A percentile compares a stretch with the other conserved stretches of the same genome.
These are phyloP conservation scores for Monarda citriodora DNA, from an alignment of 305 asterid species.

Conservation along the genomic window DNA sequence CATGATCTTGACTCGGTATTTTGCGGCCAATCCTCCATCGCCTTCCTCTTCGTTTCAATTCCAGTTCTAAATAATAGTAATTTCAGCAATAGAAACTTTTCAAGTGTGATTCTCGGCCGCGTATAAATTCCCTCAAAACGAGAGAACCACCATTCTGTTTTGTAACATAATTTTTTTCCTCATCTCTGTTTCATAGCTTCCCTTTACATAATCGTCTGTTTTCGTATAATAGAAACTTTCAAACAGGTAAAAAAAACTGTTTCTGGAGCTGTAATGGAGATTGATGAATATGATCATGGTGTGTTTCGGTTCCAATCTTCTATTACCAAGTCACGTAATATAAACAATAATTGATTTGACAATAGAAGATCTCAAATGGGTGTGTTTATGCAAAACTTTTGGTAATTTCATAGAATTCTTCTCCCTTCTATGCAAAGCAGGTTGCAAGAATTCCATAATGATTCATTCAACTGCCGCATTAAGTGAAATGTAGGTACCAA, in stretches of 20 bases:
- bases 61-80: conserved; percentile 22
- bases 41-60: conserved; percentile 2
- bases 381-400: too few species aligned
- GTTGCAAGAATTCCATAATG: too few species aligned
- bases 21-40: neutral
- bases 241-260: too few species aligned
- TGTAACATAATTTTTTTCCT: conserved; percentile 21
- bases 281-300: too few species aligned
- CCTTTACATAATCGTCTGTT: neutral
- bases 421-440: too few species aligned
- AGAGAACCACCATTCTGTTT: conserved; percentile 39
- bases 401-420: too few species aligned
- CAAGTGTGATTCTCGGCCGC: conserved; percentile 34
- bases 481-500: neutral
- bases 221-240: too few species aligned
- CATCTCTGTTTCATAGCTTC: neutral
- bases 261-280: too few species aligned
- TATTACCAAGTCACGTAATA: too few species aligned
- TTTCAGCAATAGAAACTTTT: conserved; percentile 26
- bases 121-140: conserved; percentile 31
- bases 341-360: too few species aligned
- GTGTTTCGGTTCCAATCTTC: too few species aligned
- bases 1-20: neutral
- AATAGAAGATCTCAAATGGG: too few species aligned
- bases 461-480: conserved; percentile 8